Conservation (phyloP, 2,329 filamentous ascomycete genomes). For the Venturia asperata region DNA sequence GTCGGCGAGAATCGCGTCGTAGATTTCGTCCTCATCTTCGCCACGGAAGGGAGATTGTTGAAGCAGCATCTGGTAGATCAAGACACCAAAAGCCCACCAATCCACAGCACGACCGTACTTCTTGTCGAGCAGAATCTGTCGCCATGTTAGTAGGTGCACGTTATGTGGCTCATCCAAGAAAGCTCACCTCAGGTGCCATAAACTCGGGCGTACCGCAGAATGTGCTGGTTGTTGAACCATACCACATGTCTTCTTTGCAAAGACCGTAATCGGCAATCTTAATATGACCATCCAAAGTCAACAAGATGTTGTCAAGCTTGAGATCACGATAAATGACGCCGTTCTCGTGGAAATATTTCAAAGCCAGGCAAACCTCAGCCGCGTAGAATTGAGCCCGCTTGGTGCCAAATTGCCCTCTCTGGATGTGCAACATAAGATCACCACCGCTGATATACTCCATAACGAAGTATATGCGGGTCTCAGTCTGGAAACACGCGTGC, state of each 20-base stretch:
- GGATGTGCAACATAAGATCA: constrained; percentile 98
- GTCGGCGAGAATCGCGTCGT: constrained; percentile 95
- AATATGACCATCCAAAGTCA: constrained; percentile 93
- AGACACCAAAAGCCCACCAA: constrained; percentile 98
- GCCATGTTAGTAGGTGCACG: constrained; percentile 8
- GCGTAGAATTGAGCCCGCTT: constrained; percentile 99
- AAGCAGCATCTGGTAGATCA: constrained; percentile 99
- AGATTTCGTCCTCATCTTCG: constrained; percentile 98
- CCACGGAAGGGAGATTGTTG: constrained; percentile 98
- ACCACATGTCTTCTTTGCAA: constrained; percentile 99
- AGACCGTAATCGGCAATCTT: constrained; percentile 98
- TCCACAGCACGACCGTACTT: constrained; percentile 96
- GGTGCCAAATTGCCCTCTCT: constrained; percentile 89
- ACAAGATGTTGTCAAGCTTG: constrained; percentile 80
- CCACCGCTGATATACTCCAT: constrained; percentile 99
- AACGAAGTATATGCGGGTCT: constrained; percentile 96
- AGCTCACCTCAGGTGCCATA: constrained; percentile 85
- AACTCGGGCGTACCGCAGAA: constrained; percentile 99
- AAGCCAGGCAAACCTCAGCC: constrained; percentile 88
- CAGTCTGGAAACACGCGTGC: constrained; percentile 97
- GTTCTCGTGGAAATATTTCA: constrained; percentile 99
- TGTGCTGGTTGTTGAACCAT: constrained; percentile 89
- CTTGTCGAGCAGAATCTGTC: constrained; percentile 88
- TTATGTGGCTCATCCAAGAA: constrained; percentile 27
- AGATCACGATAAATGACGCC: constrained; percentile 90